Conservation (phyloP, 345 rosid species). For the Brassica incana region DNA sequence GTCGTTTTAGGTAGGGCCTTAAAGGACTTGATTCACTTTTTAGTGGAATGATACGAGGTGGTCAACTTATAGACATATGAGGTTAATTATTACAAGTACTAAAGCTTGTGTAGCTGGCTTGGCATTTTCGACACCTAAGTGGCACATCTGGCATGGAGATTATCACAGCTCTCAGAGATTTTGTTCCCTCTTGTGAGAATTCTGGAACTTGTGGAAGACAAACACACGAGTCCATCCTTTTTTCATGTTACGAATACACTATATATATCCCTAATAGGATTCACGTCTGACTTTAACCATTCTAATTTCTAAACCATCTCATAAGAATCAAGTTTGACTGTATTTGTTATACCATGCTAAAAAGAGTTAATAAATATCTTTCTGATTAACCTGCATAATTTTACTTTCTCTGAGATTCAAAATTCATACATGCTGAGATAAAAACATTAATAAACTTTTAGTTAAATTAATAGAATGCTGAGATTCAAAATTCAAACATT, state of each 20-base stretch:
- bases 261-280: too few relatives aligned
- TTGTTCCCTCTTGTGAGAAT: neutral
- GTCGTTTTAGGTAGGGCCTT: slow-evolving; percentile 19
- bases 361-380: too few relatives aligned
- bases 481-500: too few relatives aligned
- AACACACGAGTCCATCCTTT: neutral
- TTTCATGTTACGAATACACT: neutral
- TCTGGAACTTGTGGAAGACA: slow-evolving; percentile 2
- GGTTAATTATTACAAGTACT: slow-evolving; percentile 30
- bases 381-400: too few relatives aligned
- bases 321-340: too few relatives aligned
- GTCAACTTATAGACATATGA: slow-evolving; percentile 15
- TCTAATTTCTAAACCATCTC: too few relatives aligned
- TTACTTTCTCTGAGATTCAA: too few relatives aligned
- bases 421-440: too few relatives aligned
- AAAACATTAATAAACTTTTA: too few relatives aligned
- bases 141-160: slow-evolving; percentile 19
- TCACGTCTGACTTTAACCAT: too few relatives aligned
- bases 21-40: neutral
- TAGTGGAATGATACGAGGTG: neutral
- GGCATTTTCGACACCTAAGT: slow-evolving; percentile 12
- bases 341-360: too few relatives aligned
- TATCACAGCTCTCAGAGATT: slow-evolving; percentile 23
- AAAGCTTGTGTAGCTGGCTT: slow-evolving; percentile 3
- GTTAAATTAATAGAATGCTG: too few relatives aligned